Conservation (phyloP, 2,329 filamentous ascomycete genomes). For the Cytospora paraplurivora region DNA sequence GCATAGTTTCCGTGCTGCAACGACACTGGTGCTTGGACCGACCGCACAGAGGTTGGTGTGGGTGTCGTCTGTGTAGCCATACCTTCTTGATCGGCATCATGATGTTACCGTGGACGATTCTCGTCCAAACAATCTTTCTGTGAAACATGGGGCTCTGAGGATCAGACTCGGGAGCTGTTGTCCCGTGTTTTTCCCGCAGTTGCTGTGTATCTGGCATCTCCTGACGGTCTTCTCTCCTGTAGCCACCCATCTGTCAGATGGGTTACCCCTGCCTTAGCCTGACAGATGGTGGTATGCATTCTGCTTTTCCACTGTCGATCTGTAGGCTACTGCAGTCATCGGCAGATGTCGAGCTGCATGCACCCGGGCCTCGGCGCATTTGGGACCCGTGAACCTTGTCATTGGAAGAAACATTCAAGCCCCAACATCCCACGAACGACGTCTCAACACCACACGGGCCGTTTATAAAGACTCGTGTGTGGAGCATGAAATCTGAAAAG, state of each 20-base stretch:
- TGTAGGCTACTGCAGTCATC: slow-evolving; percentile 15
- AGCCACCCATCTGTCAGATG: slow-evolving; percentile 12
- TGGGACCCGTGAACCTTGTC: neutral
- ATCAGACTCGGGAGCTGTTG: slow-evolving; percentile 13
- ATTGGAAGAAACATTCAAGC: neutral
- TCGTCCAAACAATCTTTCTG: slow-evolving; percentile 9
- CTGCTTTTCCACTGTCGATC: slow-evolving; percentile 14
- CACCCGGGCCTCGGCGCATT: neutral
- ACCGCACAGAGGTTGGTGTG: slow-evolving; percentile 9
- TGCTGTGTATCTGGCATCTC: neutral
- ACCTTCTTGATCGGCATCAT: slow-evolving; percentile 14
- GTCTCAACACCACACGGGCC: neutral
- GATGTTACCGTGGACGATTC: slow-evolving; percentile 12
- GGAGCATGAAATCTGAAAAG: slow-evolving; percentile 2
- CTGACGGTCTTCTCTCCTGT: neutral
- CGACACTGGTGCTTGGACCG: neutral
- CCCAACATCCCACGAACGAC: neutral
- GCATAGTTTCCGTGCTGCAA: neutral
- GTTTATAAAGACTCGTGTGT: slow-evolving; percentile 11
- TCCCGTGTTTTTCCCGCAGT: neutral
- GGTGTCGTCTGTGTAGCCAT: slow-evolving; percentile 19
- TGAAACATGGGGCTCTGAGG: slow-evolving; percentile 6
- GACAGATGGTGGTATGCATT: slow-evolving; percentile 20
- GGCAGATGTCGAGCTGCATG: slow-evolving; percentile 7
- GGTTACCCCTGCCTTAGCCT: slow-evolving; percentile 23